Conservation (phyloP, 768 basidiomycete genomes). For the Rhodotorula toruloides region DNA sequence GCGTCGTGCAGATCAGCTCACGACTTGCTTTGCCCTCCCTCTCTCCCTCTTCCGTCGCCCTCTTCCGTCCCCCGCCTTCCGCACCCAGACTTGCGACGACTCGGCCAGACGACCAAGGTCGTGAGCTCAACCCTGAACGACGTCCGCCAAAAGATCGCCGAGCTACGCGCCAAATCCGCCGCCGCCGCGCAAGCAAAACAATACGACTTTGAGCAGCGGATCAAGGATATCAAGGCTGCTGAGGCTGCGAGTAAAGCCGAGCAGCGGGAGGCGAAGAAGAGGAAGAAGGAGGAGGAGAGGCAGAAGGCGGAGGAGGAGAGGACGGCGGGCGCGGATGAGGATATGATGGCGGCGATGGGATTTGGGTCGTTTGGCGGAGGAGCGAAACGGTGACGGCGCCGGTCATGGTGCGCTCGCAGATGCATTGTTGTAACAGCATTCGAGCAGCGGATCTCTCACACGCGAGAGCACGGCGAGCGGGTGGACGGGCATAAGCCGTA, state of each 20-base stretch:
- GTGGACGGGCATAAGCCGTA: no score
- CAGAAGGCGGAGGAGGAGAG: conserved; percentile 63
- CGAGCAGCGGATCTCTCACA: no score
- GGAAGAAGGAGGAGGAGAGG: conserved; percentile 71
- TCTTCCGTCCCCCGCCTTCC: not conserved
- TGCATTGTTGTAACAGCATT: not conserved
- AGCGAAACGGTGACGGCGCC: not conserved
- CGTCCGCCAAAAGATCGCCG: conserved; percentile 83
- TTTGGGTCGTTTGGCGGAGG: conserved; percentile 73
- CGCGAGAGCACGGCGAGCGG: no score
- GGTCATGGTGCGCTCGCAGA: no score
- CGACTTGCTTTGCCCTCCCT: not conserved
- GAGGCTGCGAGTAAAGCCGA: conserved; percentile 33
- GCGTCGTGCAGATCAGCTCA: not conserved
- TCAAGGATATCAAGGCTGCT: conserved; percentile 60
- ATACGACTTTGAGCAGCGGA: conserved; percentile 88
- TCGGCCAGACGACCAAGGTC: conserved; percentile 95
- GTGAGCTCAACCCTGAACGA: conserved; percentile 85
- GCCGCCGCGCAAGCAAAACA: conserved; percentile 75
- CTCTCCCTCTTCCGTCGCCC: not conserved
- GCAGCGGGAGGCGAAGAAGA: conserved; percentile 54
- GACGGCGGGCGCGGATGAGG: conserved; percentile 53
- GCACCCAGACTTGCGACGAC: conserved; percentile 69
- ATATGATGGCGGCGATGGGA: conserved; percentile 80
- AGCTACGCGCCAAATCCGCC: conserved; percentile 78